phyloP scores from a whole-genome alignment of 495 filamentous ascomycete species.

The Xylaria cubensis region DNA sequence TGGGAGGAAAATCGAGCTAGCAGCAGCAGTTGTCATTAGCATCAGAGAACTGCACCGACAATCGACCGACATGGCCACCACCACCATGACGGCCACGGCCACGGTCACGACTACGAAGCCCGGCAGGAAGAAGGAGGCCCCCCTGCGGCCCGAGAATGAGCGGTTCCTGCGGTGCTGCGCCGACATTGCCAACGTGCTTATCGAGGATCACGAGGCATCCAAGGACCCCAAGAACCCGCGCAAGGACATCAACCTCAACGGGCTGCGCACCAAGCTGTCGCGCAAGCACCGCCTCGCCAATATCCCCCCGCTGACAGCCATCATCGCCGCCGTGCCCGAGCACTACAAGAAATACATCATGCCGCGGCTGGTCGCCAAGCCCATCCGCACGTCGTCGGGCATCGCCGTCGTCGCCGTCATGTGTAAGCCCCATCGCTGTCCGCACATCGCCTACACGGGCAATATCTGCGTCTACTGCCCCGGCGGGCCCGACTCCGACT shows the following conservation, averaged over 20 bases:
- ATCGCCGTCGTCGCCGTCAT: conserved; percentile 99
- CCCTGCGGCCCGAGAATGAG: conserved; percentile 89
- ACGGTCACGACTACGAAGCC: conserved; percentile 40
- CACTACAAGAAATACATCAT: conserved; percentile 99
- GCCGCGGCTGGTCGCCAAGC: conserved; percentile 93
- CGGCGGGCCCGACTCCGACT: conserved; percentile 95
- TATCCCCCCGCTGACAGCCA: conserved; percentile 91
- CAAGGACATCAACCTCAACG: conserved; percentile 93
- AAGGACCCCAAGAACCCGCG: conserved; percentile 72
- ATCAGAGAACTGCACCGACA: background rate
- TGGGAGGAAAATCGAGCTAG: too few relatives aligned
- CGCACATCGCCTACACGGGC: conserved; percentile 95
- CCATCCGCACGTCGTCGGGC: conserved; percentile 92
- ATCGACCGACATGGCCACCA: conserved; percentile 49
- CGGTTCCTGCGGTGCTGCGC: conserved; percentile 92
- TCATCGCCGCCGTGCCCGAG: conserved; percentile 95
- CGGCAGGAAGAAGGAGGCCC: conserved; percentile 65
- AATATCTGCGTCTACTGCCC: conserved; percentile 99
- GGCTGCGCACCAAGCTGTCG: conserved; percentile 81
- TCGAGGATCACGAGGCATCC: conserved; percentile 86
- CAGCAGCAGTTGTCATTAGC: too few relatives aligned
- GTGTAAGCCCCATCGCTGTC: conserved; percentile 98
- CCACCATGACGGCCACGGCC: conserved; percentile 23
- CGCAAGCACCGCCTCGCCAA: conserved; percentile 87
- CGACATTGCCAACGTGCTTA: conserved; percentile 90